Conservation (phyloP, 2,329 filamentous ascomycete species). For the Aspergillus melleus region DNA sequence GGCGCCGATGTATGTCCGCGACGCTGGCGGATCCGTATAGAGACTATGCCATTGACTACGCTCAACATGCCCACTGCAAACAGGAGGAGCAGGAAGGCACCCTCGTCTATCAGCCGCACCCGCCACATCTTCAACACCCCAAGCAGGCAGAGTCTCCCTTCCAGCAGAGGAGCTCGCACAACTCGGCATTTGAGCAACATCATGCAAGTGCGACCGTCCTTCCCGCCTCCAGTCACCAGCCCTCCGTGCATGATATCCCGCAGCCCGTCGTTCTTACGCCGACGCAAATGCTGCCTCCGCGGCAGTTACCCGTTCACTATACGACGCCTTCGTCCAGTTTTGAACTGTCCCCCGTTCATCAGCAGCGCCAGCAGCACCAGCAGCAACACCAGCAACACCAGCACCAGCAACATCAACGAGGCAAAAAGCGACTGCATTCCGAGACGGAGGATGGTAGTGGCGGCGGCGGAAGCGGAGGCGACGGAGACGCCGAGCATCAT, state of each 20-base stretch:
- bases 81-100: constrained; percentile 64
- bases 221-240: constrained; percentile 31
- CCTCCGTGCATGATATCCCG: constrained; percentile 32
- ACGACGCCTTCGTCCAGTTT: constrained; percentile 28
- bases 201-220: constrained; percentile 41
- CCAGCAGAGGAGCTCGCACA: constrained; percentile 32
- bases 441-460: constrained; percentile 30
- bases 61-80: constrained; percentile 66
- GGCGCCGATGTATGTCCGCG: constrained; percentile 69
- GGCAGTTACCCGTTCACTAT: constrained; percentile 38
- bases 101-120: constrained; percentile 60
- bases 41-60: constrained; percentile 75
- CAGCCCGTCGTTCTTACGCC: constrained; percentile 32
- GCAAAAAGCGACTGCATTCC: constrained; percentile 36
- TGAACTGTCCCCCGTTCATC: constrained; percentile 27
- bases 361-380: background rate
- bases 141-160: constrained; percentile 35
- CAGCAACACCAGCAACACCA: background rate
- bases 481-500: constrained; percentile 20
- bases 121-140: constrained; percentile 39
- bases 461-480: constrained; percentile 15
- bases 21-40: constrained; percentile 75
- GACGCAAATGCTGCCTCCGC: constrained; percentile 34
- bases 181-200: constrained; percentile 37
- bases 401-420: constrained; percentile 20